Conservation (phyloP, 2,329 filamentous ascomycete genomes). For the Sclerotinia minor region DNA sequence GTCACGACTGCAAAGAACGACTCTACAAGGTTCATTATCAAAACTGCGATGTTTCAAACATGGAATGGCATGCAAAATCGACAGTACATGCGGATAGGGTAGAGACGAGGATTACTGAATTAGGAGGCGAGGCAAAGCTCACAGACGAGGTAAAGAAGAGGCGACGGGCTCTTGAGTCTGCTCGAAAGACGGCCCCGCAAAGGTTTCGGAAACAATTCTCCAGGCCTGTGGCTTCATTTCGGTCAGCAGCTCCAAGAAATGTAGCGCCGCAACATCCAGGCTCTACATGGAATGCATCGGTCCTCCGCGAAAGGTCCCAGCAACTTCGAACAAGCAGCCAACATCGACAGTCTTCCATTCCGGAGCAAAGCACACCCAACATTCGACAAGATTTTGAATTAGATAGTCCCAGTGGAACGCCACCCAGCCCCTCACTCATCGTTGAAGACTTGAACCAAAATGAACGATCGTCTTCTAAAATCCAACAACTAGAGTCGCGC, state of each 20-base stretch:
- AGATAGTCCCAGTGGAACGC: slow-evolving; percentile 3
- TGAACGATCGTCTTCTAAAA: neutral
- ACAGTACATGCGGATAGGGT: slow-evolving; percentile 12
- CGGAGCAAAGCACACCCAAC: neutral
- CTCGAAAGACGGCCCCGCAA: neutral
- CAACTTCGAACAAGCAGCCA: neutral
- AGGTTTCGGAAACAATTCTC: neutral
- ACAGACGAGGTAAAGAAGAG: slow-evolving; percentile 14
- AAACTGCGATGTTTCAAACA: slow-evolving; percentile 24
- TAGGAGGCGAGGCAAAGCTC: neutral
- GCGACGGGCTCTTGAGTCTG: slow-evolving; percentile 10
- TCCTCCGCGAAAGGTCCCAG: neutral
- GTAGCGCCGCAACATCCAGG: neutral
- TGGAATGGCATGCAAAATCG: slow-evolving; percentile 23
- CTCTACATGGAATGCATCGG: neutral
- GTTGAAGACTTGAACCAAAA: neutral
- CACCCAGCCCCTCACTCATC: neutral
- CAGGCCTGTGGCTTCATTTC: neutral
- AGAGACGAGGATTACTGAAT: slow-evolving; percentile 10
- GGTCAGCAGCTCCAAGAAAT: neutral
- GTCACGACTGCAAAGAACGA: slow-evolving; percentile 17
- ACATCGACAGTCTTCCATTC: neutral
- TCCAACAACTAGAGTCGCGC: slow-evolving; percentile 5
- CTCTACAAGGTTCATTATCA: slow-evolving; percentile 22
- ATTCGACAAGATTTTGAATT: neutral